Evolutionary conservation across 176 grass and related monocot genomes (phyloP).

Genomic region (Aegilops speltoides): DNA sequence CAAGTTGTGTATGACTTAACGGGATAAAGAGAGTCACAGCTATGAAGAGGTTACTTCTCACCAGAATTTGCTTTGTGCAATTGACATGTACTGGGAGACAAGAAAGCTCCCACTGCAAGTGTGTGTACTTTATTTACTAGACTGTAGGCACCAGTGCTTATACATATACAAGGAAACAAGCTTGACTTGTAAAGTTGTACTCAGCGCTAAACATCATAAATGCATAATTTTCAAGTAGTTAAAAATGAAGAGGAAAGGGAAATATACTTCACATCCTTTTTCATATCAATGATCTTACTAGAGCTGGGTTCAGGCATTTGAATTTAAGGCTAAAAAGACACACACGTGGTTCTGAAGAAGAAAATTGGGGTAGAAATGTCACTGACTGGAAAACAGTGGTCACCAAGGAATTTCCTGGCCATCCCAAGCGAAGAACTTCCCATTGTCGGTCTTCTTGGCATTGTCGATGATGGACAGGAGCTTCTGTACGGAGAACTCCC

Average conservation of each 20-base stretch:
- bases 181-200: neutral
- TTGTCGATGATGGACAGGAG: conserved; percentile 61
- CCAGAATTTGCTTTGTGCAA: no score
- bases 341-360: neutral
- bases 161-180: neutral
- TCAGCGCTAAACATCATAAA: neutral
- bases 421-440: conserved; percentile 94
- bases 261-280: neutral
- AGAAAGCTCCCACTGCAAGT: no score
- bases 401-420: conserved; percentile 65
- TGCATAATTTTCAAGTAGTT: neutral
- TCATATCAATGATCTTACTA: neutral
- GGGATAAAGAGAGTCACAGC: no score
- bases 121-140: no score
- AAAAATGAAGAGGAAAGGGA: no score
- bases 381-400: neutral
- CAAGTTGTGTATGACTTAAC: no score
- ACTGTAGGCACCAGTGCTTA: neutral
- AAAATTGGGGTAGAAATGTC: neutral
- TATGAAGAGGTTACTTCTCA: no score
- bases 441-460: conserved; percentile 62
- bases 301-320: neutral
- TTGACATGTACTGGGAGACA: no score
- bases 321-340: neutral
- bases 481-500: conserved; percentile 73